A percentile compares a stretch with the other conserved stretches of the same genome.
Evolutionary conservation across 2,329 filamentous ascomycete species (phyloP).

Genomic region (Exophiala aquamarina): DNA sequence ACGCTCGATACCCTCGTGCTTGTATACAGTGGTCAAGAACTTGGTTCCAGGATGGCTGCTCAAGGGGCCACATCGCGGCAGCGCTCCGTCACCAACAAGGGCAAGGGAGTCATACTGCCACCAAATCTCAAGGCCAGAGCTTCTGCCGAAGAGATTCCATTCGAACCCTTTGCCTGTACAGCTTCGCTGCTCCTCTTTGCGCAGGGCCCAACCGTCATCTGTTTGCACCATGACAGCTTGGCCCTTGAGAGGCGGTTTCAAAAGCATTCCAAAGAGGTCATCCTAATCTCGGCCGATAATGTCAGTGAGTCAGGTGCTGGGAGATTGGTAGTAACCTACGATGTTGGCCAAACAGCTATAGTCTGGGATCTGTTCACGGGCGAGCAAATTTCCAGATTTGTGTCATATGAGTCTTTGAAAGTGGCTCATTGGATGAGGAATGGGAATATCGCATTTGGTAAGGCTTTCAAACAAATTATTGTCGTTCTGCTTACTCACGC

Average conservation of each 20-base stretch:
- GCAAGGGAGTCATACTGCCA: constrained; percentile 19
- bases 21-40: constrained; percentile 7
- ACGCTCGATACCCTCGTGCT: constrained; percentile 12
- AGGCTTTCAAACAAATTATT: constrained; percentile 32
- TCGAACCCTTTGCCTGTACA: constrained; percentile 88
- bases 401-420: constrained; percentile 81
- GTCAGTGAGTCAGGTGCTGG: constrained; percentile 83
- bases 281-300: constrained; percentile 85
- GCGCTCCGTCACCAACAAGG: constrained; percentile 25
- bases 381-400: constrained; percentile 86
- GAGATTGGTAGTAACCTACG: constrained; percentile 87
- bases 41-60: constrained; percentile 16
- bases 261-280: constrained; percentile 77
- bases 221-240: constrained; percentile 88
- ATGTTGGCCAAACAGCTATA: constrained; percentile 85
- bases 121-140: constrained; percentile 17
- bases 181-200: constrained; percentile 88
- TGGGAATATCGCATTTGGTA: constrained; percentile 95
- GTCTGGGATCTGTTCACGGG: constrained; percentile 96
- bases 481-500: constrained; percentile 24
- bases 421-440: constrained; percentile 95
- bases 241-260: constrained; percentile 85
- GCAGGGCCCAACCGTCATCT: constrained; percentile 76
- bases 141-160: constrained; percentile 49
- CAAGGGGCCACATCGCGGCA: constrained; percentile 25